Conservation (phyloP, 345 rosid species). For the Lepidium africanum region DNA sequence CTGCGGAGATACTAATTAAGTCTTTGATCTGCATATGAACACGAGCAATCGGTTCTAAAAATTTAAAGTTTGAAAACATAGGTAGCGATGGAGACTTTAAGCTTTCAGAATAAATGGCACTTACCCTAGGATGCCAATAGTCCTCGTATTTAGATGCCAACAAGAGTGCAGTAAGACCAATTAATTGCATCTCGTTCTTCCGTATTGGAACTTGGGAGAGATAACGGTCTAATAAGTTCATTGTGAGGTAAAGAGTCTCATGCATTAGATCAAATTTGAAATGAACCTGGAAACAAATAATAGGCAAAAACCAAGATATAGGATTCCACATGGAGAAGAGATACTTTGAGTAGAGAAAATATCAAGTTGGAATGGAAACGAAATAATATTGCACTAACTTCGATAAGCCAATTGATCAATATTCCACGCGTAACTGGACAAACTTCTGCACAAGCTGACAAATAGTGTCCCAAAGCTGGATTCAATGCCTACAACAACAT, state of each 20-base stretch:
- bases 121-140: conserved; percentile 96
- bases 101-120: not conserved
- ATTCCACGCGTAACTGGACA: conserved; percentile 76
- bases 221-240: conserved; percentile 61
- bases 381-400: conserved; percentile 41
- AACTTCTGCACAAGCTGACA: conserved; percentile 53
- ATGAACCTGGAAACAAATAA: conserved; percentile 58
- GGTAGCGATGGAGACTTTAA: not conserved
- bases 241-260: conserved; percentile 89
- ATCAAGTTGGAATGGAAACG: conserved; percentile 1
- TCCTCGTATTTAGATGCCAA: conserved; percentile 95
- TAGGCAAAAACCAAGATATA: conserved; percentile 3
- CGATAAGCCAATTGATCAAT: conserved; percentile 92
- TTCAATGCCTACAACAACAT: conserved; percentile 48
- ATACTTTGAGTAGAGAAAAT: not conserved
- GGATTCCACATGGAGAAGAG: conserved; percentile 11
- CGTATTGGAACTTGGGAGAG: conserved; percentile 69
- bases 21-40: conserved; percentile 62
- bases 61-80: not conserved
- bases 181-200: conserved; percentile 82
- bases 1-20: conserved; percentile 79
- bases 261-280: conserved; percentile 77
- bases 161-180: conserved; percentile 81
- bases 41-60: not conserved
- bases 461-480: conserved; percentile 46